phyloP scores from a whole-genome alignment of 306 rosid species.

The Elaeagnus macrophylla region DNA sequence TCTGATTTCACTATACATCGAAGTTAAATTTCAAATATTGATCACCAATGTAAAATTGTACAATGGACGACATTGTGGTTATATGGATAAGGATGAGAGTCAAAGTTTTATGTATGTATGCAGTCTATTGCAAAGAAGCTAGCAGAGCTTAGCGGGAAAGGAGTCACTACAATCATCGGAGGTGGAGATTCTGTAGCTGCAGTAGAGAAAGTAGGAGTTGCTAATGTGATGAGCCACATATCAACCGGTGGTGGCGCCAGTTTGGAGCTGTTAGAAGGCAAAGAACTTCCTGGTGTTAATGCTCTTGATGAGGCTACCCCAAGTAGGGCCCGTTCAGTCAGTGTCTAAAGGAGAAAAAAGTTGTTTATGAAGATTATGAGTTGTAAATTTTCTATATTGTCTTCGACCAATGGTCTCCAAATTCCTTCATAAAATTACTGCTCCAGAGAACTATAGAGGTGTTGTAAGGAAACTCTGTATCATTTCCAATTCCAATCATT shows the following conservation, averaged over 20 bases:
- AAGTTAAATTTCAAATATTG: too few species aligned
- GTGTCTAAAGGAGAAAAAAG: constrained; percentile 20
- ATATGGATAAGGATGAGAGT: constrained; percentile 5
- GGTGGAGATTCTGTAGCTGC: constrained; percentile 99
- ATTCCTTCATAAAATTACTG: constrained; percentile 26
- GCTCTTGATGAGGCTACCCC: constrained; percentile 89
- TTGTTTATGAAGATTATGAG: constrained; percentile 20
- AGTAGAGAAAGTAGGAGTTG: constrained; percentile 98
- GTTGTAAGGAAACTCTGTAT: constrained; percentile 5
- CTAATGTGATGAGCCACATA: constrained; percentile 92
- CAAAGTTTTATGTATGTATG: constrained; percentile 15
- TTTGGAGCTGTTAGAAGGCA: constrained; percentile 97
- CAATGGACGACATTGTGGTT: not conserved
- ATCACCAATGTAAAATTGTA: too few species aligned
- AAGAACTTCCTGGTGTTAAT: constrained; percentile 94
- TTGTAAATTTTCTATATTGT: constrained; percentile 42
- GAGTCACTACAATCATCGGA: constrained; percentile 96
- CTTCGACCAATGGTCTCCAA: constrained; percentile 11
- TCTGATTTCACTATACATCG: too few species aligned
- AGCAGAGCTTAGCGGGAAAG: constrained; percentile 89
- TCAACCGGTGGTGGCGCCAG: constrained; percentile 99
- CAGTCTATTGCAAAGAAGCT: constrained; percentile 90
- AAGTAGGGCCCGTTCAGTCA: constrained; percentile 22
- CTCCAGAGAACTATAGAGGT: constrained; percentile 23
- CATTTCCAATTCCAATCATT: not conserved